phyloP scores from a whole-genome alignment of 208 protist species.

The Kentomonas sorsogonicus region DNA sequence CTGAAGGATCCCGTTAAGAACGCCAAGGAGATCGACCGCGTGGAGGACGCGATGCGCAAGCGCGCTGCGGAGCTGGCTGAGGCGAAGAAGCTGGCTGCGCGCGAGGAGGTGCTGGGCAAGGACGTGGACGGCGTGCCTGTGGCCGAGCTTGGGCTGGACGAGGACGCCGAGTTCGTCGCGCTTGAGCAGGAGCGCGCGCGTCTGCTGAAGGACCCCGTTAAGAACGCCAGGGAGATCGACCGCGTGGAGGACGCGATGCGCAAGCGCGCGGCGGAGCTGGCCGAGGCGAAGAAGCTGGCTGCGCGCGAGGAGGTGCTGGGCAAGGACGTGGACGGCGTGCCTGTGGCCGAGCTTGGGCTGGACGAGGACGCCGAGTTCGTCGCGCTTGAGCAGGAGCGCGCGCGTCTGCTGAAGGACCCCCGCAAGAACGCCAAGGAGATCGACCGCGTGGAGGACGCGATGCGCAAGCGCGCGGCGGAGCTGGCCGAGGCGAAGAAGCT shows the following conservation, averaged over 20 bases:
- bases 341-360: constrained; percentile 38
- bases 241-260: constrained; percentile 24
- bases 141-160: not conserved
- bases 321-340: constrained; percentile 44
- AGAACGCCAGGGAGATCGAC: constrained; percentile 12
- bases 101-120: no score
- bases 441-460: constrained; percentile 20
- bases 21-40: no score
- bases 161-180: constrained; percentile 3
- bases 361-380: constrained; percentile 44
- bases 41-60: no score
- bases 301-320: constrained; percentile 41
- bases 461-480: constrained; percentile 38
- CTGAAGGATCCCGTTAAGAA: no score
- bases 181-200: not conserved
- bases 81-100: no score
- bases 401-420: constrained; percentile 24
- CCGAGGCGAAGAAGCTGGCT: no score
- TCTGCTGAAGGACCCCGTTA: no score
- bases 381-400: constrained; percentile 39
- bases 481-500: constrained; percentile 47
- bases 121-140: constrained; percentile 7
- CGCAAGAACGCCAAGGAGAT: constrained; percentile 15
- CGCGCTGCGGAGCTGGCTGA: no score
- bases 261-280: constrained; percentile 19